phyloP scores from a whole-genome alignment of 495 filamentous ascomycete genomes.

The Amphirosellinia nigrospora region DNA sequence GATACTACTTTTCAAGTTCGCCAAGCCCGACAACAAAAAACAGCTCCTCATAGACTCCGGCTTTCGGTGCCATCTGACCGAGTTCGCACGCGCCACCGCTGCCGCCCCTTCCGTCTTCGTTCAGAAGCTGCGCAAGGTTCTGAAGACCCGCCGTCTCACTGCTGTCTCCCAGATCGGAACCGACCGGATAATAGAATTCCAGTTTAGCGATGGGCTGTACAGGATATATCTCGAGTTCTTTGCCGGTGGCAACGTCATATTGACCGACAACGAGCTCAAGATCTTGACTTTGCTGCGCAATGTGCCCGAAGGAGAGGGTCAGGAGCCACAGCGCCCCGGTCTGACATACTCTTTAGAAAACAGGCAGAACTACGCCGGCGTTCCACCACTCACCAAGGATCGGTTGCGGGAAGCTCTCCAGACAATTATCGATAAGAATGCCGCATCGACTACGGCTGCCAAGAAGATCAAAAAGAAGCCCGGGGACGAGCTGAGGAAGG shows the following conservation, averaged over 20 bases:
- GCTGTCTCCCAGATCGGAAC: slow-evolving; percentile 84
- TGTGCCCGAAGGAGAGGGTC: slow-evolving; percentile 73
- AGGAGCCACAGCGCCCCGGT: slow-evolving; percentile 78
- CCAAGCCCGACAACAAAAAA: slow-evolving; percentile 83
- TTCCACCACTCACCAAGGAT: slow-evolving; percentile 74
- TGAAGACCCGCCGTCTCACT: slow-evolving; percentile 86
- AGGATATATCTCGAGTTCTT: slow-evolving; percentile 94
- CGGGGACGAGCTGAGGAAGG: slow-evolving; percentile 75
- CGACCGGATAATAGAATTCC: slow-evolving; percentile 89
- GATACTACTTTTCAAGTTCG: slow-evolving; percentile 91
- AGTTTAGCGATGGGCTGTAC: slow-evolving; percentile 90
- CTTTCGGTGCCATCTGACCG: slow-evolving; percentile 93
- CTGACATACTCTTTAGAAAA: slow-evolving; percentile 79
- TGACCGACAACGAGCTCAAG: slow-evolving; percentile 80
- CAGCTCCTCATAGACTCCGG: slow-evolving; percentile 93
- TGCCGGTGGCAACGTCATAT: slow-evolving; percentile 88
- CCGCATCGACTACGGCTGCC: slow-evolving; percentile 49
- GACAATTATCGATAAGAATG: slow-evolving; percentile 62
- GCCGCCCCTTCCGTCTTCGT: slow-evolving; percentile 85
- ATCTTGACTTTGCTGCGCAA: slow-evolving; percentile 81
- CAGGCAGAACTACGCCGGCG: slow-evolving; percentile 79
- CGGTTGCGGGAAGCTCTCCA: slow-evolving; percentile 72
- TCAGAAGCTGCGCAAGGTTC: slow-evolving; percentile 77
- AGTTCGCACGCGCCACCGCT: slow-evolving; percentile 84
- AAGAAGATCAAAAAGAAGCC: slow-evolving; percentile 80